Evolutionary conservation across 2,329 filamentous ascomycete genomes (phyloP).

Genomic region (Chaetoscypha palmicola): DNA sequence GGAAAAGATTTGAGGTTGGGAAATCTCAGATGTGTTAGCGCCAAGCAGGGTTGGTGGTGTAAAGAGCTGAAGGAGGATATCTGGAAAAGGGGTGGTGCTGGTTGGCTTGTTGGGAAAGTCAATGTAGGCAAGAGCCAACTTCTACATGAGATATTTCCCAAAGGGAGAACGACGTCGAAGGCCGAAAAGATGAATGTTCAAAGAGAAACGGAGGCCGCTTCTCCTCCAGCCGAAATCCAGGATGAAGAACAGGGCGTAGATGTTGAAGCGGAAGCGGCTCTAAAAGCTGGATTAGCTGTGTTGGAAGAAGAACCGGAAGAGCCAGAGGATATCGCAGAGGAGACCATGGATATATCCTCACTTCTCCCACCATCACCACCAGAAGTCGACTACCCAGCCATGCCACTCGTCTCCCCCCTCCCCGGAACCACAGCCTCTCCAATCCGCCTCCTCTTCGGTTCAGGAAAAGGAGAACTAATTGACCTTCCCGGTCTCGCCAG

Average conservation of each 20-base stretch:
- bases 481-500: slow-evolving; percentile 83
- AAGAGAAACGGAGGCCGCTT: too few relatives aligned
- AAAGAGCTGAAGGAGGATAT: slow-evolving; percentile 79
- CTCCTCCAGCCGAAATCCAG: too few relatives aligned
- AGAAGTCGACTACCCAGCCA: slow-evolving; percentile 69
- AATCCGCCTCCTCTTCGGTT: slow-evolving; percentile 85
- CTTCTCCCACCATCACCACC: slow-evolving; percentile 71
- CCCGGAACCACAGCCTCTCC: slow-evolving; percentile 93
- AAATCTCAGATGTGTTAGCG: slow-evolving; percentile 80
- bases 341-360: slow-evolving; percentile 28
- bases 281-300: not conserved
- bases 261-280: not conserved
- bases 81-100: slow-evolving; percentile 72
- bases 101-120: slow-evolving; percentile 96
- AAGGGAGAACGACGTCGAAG: slow-evolving; percentile 42
- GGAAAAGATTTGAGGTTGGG: slow-evolving; percentile 72
- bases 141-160: slow-evolving; percentile 82
- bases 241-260: not conserved
- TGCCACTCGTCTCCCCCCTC: slow-evolving; percentile 79
- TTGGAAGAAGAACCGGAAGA: not conserved
- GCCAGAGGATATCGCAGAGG: slow-evolving; percentile 7
- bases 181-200: not conserved
- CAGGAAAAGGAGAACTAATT: slow-evolving; percentile 80
- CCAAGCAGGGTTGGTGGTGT: slow-evolving; percentile 87
- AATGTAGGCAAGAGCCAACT: slow-evolving; percentile 96